phyloP scores from a whole-genome alignment of 73 alveolate species.

The Paramecium tetraurelia region DNA sequence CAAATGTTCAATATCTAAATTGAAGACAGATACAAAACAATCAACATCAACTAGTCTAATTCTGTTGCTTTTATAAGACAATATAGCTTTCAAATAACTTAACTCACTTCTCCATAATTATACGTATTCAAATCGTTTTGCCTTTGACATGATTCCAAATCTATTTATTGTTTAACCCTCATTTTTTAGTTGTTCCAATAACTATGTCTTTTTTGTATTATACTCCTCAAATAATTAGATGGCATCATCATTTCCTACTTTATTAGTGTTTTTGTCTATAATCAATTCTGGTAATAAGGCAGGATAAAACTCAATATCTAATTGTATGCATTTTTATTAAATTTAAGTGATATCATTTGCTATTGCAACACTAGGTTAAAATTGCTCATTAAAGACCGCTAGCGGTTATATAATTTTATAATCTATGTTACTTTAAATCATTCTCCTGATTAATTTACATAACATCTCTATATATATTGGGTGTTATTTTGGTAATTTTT shows the following conservation, averaged over 20 bases:
- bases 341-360: slow-evolving; percentile 26
- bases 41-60: not conserved
- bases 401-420: not conserved
- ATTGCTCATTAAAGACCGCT: not conserved
- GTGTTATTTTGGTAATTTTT: slow-evolving; percentile 56
- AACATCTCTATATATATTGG: slow-evolving; percentile 75
- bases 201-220: not conserved
- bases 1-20: slow-evolving; percentile 35
- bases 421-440: slow-evolving; percentile 69
- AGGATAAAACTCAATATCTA: slow-evolving; percentile 56
- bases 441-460: slow-evolving; percentile 87
- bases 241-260: slow-evolving; percentile 55
- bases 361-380: not conserved
- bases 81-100: not conserved
- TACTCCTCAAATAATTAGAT: slow-evolving; percentile 31
- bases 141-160: not conserved
- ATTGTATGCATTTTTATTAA: slow-evolving; percentile 1
- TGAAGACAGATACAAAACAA: not conserved
- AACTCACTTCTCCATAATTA: slow-evolving; percentile 39
- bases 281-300: slow-evolving; percentile 48
- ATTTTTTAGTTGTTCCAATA: not conserved
- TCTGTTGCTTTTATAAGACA: not conserved
- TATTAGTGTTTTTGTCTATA: slow-evolving; percentile 41
- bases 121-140: not conserved
- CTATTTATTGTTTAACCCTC: not conserved